Conservation (phyloP, 2,329 filamentous ascomycete species). For the Ophiocordyceps camponoti-saundersi region DNA sequence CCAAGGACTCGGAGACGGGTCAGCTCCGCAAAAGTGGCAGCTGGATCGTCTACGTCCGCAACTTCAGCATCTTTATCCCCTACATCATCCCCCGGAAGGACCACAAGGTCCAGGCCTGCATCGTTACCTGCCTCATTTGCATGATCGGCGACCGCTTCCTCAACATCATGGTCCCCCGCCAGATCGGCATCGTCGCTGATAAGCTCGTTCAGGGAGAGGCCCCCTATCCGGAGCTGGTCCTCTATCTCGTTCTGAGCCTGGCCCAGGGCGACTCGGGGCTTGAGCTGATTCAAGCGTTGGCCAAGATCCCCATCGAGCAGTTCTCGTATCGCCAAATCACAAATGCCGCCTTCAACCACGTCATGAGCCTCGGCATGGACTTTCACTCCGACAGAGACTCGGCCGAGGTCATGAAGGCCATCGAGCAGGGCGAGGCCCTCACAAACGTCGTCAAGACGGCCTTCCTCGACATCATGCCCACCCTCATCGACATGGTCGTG, state of each 20-base stretch:
- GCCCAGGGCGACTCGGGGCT: constrained; percentile 7
- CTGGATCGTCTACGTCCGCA: constrained; percentile 14
- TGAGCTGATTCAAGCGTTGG: constrained; percentile 5
- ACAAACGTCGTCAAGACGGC: constrained; percentile 38
- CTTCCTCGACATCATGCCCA: constrained; percentile 41
- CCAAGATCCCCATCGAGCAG: constrained; percentile 17
- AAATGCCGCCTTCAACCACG: constrained; percentile 45
- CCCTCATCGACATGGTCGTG: constrained; percentile 41
- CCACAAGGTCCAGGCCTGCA: constrained; percentile 12
- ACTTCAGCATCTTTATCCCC: constrained; percentile 14
- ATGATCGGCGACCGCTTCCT: constrained; percentile 9
- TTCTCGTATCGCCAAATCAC: constrained; percentile 35
- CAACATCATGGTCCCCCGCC: constrained; percentile 14
- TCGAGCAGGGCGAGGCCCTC: constrained; percentile 45
- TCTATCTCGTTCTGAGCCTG: constrained; percentile 7
- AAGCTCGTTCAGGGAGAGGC: constrained; percentile 8
- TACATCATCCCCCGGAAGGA: constrained; percentile 14
- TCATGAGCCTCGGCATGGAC: constrained; percentile 53
- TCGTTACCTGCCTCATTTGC: constrained; percentile 9
- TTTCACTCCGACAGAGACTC: constrained; percentile 51
- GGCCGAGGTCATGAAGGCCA: constrained; percentile 45
- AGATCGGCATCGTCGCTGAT: constrained; percentile 15
- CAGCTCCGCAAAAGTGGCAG: constrained; percentile 5
- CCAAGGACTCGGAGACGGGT: constrained; percentile 6
- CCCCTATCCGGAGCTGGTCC: constrained; percentile 6